Conservation (phyloP, 2,329 filamentous ascomycete genomes). For the Paracoccidioides brasiliensis region DNA sequence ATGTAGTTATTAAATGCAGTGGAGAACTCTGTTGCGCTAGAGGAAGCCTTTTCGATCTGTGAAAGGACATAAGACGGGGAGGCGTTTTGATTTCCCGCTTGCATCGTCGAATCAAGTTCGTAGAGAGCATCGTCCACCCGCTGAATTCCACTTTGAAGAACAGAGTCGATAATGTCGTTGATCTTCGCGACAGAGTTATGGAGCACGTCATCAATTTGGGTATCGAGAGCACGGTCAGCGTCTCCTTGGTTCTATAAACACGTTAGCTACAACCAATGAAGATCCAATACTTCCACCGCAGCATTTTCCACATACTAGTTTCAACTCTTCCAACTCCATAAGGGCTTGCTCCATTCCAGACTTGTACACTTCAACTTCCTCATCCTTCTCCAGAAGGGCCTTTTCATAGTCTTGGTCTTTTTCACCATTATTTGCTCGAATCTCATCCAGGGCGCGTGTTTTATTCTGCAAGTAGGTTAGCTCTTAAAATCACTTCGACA, state of each 20-base stretch:
- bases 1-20: conserved; percentile 98
- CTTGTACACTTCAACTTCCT: conserved; percentile 96
- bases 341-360: conserved; percentile 94
- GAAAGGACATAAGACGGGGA: conserved; percentile 90
- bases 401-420: conserved; percentile 76
- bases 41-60: conserved; percentile 91
- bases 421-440: conserved; percentile 63
- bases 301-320: conserved; percentile 33
- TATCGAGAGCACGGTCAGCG: conserved; percentile 69
- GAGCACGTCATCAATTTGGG: conserved; percentile 81
- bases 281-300: neutral
- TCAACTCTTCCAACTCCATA: conserved; percentile 81
- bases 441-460: conserved; percentile 72
- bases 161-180: conserved; percentile 94
- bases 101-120: conserved; percentile 94
- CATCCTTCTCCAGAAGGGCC: conserved; percentile 82
- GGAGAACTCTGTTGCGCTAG: conserved; percentile 91
- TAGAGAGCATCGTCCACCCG: conserved; percentile 94
- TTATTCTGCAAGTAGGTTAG: conserved; percentile 51
- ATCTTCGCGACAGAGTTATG: conserved; percentile 82
- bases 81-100: conserved; percentile 95
- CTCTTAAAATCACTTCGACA: conserved; percentile 5
- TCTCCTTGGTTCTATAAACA: conserved; percentile 51
- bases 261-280: neutral
- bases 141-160: conserved; percentile 81